These are phyloP conservation scores for Leishmania aethiopica DNA, from an alignment of 208 protist genomes.

Conservation along the genomic window DNA sequence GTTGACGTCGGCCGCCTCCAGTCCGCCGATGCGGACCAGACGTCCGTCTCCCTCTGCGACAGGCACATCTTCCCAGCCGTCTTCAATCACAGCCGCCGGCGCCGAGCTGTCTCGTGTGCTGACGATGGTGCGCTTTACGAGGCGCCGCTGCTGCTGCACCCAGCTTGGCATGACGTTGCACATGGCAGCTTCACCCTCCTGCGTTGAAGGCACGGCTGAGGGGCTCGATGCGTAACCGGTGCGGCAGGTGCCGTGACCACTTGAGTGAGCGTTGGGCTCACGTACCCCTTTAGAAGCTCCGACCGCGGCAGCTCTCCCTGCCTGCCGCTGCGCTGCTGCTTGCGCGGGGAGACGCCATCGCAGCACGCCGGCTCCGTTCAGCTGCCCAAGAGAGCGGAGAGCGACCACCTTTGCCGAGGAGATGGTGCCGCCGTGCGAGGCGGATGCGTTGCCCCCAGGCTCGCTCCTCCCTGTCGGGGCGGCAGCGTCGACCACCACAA, in stretches of 20 bases:
- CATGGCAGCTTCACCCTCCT: conserved; percentile 12
- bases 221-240: neutral
- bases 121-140: conserved; percentile 22
- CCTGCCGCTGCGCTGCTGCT: neutral
- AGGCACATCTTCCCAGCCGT: conserved; percentile 7
- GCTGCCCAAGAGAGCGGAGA: conserved; percentile 24
- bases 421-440: neutral
- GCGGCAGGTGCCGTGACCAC: neutral
- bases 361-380: conserved; percentile 25
- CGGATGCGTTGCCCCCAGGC: neutral
- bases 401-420: neutral
- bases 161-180: conserved; percentile 20
- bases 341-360: conserved; percentile 15
- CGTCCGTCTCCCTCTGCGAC: too few relatives aligned
- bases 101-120: neutral
- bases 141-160: conserved; percentile 15
- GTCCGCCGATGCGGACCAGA: neutral
- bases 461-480: neutral
- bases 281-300: neutral
- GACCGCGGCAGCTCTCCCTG: neutral
- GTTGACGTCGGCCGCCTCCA: neutral
- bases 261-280: neutral
- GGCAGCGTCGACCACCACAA: conserved; percentile 7
- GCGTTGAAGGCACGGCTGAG: neutral
- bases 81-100: neutral